phyloP scores from a whole-genome alignment of 2,329 filamentous ascomycete genomes.

The Chaetomium sp. region DNA sequence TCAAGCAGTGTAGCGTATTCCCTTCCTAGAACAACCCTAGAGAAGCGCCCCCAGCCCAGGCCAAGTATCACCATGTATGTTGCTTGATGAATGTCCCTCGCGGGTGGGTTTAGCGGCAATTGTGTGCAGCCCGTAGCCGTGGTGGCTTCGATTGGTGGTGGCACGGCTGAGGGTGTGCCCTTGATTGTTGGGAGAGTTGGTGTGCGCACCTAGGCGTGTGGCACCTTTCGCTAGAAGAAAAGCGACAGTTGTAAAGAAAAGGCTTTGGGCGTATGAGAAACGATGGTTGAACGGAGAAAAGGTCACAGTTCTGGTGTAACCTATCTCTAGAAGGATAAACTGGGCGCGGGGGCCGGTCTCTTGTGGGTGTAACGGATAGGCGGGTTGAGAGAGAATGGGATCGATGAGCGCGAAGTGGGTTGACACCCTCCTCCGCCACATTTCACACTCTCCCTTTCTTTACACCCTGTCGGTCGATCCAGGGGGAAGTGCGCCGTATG shows the following conservation, averaged over 20 bases:
- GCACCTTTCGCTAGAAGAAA: slow-evolving; percentile 9
- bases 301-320: no score
- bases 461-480: slow-evolving; percentile 34
- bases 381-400: not conserved
- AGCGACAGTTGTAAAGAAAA: not conserved
- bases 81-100: not conserved
- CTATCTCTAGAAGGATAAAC: no score
- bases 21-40: not conserved
- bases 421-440: no score
- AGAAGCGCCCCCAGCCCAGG: no score
- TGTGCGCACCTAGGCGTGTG: slow-evolving; percentile 6
- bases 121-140: slow-evolving; percentile 1
- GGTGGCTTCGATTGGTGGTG: not conserved
- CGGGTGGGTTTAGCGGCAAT: not conserved
- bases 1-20: not conserved
- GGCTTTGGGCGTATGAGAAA: no score
- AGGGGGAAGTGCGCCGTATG: slow-evolving; percentile 39
- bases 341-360: no score
- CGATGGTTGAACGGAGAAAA: no score
- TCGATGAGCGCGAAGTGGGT: no score
- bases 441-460: slow-evolving; percentile 1
- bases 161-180: not conserved
- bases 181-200: not conserved
- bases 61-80: not conserved
- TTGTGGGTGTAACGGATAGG: not conserved